Evolutionary conservation across 208 protist species (phyloP).

Genomic region (Naegleria fowleri): DNA sequence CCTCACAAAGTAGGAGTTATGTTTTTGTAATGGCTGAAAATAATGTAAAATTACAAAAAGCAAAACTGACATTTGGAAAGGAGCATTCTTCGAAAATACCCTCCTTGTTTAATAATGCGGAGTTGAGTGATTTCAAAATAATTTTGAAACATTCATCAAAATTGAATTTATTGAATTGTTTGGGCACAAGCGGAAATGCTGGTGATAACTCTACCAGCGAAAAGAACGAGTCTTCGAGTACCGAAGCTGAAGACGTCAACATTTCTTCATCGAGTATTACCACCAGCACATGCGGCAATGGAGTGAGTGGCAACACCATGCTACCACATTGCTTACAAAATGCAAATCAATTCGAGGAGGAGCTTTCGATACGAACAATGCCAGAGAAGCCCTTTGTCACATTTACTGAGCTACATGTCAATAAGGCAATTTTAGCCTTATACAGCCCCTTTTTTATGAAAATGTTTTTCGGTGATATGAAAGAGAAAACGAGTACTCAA

Average conservation of each 20-base stretch:
- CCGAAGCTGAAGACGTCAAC: too few species aligned
- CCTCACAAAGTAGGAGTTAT: too few species aligned
- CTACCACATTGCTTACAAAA: neutral
- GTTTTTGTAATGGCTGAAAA: neutral
- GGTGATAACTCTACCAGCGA: neutral
- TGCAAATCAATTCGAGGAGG: neutral
- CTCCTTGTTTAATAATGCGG: neutral
- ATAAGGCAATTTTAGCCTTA: neutral
- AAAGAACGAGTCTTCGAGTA: neutral
- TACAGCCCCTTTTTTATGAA: neutral
- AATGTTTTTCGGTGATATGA: neutral
- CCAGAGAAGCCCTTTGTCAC: neutral
- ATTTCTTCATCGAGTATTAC: too few species aligned
- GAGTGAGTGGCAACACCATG: too few species aligned
- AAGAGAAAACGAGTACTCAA: neutral
- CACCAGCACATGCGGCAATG: too few species aligned
- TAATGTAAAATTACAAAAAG: neutral
- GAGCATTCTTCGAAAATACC: neutral
- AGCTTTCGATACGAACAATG: neutral
- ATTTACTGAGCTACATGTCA: neutral
- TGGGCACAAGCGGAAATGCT: neutral
- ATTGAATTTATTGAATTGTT: neutral
- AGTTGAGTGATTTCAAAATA: neutral
- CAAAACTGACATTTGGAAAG: neutral
- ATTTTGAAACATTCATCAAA: neutral